phyloP scores from a whole-genome alignment of 202 grass and related monocot species.

The Carex arenaria region DNA sequence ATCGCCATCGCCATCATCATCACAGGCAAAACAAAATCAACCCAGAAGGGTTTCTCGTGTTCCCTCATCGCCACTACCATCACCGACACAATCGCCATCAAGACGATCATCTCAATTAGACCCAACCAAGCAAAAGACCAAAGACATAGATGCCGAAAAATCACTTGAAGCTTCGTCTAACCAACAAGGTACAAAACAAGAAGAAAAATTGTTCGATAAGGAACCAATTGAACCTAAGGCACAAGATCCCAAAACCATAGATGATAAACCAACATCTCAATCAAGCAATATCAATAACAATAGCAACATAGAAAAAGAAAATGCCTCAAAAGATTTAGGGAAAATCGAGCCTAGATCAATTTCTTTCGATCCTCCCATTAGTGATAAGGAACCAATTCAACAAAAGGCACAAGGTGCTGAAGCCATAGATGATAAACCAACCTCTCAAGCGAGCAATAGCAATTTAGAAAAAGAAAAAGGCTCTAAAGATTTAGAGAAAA shows the following conservation, averaged over 20 bases:
- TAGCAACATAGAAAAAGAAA: background rate
- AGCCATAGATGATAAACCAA: slow-evolving; percentile 3
- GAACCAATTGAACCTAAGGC: background rate
- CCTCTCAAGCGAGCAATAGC: background rate
- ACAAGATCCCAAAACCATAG: background rate
- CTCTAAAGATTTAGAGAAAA: slow-evolving; percentile 5
- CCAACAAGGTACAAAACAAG: slow-evolving; percentile 1
- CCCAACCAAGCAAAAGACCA: background rate
- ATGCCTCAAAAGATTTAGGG: background rate
- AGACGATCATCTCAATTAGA: slow-evolving; percentile 17
- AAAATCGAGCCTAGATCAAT: slow-evolving; percentile 1
- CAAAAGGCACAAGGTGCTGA: background rate
- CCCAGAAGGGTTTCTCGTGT: slow-evolving; percentile 17
- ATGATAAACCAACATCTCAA: slow-evolving; percentile 2
- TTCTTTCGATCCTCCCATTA: background rate
- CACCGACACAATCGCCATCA: slow-evolving; percentile 14
- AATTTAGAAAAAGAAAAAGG: background rate
- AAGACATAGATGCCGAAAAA: background rate
- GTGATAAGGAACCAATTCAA: background rate
- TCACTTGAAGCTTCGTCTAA: slow-evolving; percentile 18
- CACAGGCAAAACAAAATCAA: slow-evolving; percentile 7
- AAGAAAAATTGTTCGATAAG: slow-evolving; percentile 1
- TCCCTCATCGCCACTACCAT: slow-evolving; percentile 1
- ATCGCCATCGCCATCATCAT: background rate
- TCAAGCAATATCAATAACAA: background rate